Conservation (phyloP, 1,284 basidiomycete species). For the Cystobasidium slooffiae region DNA sequence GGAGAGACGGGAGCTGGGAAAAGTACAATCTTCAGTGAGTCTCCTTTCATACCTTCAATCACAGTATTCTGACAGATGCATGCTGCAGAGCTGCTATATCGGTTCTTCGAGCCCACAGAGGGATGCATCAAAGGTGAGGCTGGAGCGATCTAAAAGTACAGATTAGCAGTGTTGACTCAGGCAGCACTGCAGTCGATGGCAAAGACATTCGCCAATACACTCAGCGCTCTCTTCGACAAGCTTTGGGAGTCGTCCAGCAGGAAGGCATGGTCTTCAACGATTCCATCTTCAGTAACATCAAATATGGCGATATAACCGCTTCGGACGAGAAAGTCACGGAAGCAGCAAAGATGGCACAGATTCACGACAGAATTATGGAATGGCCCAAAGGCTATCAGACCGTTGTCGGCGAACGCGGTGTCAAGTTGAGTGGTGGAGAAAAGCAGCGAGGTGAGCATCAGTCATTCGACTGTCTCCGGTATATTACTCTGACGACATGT, state of each 20-base stretch:
- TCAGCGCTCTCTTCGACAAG: slow-evolving; percentile 71
- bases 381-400: slow-evolving; percentile 81
- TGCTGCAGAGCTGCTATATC: slow-evolving; percentile 69
- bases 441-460: too few species aligned
- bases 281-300: slow-evolving; percentile 46
- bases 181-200: slow-evolving; percentile 67
- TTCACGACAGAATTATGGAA: slow-evolving; percentile 74
- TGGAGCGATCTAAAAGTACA: too few species aligned
- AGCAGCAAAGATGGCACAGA: slow-evolving; percentile 75
- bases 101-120: slow-evolving; percentile 81
- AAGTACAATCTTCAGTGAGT: slow-evolving; percentile 49
- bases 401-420: slow-evolving; percentile 79
- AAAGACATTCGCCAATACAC: slow-evolving; percentile 84
- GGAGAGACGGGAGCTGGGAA: slow-evolving; percentile 84
- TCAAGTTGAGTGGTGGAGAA: slow-evolving; percentile 64
- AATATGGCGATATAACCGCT: slow-evolving; percentile 55
- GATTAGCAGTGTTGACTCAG: slow-evolving; percentile 1
- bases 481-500: not conserved
- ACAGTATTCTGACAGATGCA: too few species aligned
- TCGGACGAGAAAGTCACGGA: slow-evolving; percentile 71
- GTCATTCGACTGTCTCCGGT: too few species aligned
- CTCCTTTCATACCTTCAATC: too few species aligned
- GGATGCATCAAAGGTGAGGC: slow-evolving; percentile 69
- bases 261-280: slow-evolving; percentile 55
- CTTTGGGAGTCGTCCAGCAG: slow-evolving; percentile 63